phyloP scores from a whole-genome alignment of 2,329 filamentous ascomycete species.

The Colletotrichum sidae region DNA sequence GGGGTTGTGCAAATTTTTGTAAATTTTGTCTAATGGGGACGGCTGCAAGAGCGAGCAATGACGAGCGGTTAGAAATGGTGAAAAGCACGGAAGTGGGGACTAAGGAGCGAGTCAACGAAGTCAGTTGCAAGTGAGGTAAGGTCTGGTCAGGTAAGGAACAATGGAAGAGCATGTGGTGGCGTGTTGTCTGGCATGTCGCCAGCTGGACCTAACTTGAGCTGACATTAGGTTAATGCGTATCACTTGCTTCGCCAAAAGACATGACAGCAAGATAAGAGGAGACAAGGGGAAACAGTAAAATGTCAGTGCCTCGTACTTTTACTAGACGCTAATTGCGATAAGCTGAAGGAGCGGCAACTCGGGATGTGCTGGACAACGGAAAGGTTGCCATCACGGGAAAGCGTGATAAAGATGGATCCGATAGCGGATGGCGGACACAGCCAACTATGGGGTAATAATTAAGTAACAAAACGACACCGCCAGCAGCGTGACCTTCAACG shows the following conservation, averaged over 20 bases:
- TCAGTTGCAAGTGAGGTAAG: conserved; percentile 19
- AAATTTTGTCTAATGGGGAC: conserved; percentile 34
- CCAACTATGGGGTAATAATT: conserved; percentile 40
- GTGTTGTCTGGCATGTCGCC: conserved; percentile 14
- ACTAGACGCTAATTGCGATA: conserved; percentile 23
- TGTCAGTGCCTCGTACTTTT: not conserved
- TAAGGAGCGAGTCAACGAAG: conserved; percentile 34
- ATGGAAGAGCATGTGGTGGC: conserved; percentile 17
- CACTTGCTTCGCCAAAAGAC: conserved; percentile 3
- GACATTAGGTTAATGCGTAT: conserved; percentile 26
- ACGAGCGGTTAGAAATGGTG: conserved; percentile 31
- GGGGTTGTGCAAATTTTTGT: conserved; percentile 35
- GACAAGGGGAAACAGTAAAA: too few species aligned
- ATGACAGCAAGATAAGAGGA: conserved; percentile 15
- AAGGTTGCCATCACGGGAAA: conserved; percentile 8
- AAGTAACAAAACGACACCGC: conserved; percentile 36
- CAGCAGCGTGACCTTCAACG: conserved; percentile 25
- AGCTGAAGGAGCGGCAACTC: not conserved
- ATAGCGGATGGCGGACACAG: conserved; percentile 33
- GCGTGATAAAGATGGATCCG: conserved; percentile 42
- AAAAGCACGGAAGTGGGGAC: conserved; percentile 37
- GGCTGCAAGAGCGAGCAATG: conserved; percentile 20
- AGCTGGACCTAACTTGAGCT: conserved; percentile 17
- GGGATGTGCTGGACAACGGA: conserved; percentile 1
- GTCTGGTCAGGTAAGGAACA: conserved; percentile 3